These are phyloP conservation scores for Truncatella angustata DNA, from an alignment of 2,329 filamentous ascomycete genomes.

Conservation along the genomic window DNA sequence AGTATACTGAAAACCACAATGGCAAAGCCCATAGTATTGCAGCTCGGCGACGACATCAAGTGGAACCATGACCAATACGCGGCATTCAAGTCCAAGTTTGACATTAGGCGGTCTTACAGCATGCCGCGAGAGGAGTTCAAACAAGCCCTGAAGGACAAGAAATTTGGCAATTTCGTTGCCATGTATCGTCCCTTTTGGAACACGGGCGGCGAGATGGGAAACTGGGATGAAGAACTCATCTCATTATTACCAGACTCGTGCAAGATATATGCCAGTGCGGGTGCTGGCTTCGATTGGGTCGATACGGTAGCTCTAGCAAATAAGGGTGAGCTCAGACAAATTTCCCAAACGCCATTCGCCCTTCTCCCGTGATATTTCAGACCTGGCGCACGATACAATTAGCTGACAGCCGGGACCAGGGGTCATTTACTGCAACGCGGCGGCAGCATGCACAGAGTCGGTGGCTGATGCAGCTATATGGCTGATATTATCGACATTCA, in stretches of 20 bases:
- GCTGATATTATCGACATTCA: slow-evolving; percentile 9
- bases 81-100: slow-evolving; percentile 14
- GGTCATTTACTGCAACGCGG: slow-evolving; percentile 9
- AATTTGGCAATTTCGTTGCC: slow-evolving; percentile 10
- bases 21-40: slow-evolving; percentile 16
- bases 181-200: slow-evolving; percentile 10
- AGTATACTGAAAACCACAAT: too few species aligned
- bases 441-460: slow-evolving; percentile 9
- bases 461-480: slow-evolving; percentile 10
- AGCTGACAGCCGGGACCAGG: neutral
- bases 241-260: slow-evolving; percentile 7
- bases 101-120: slow-evolving; percentile 16
- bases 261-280: slow-evolving; percentile 7
- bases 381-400: neutral
- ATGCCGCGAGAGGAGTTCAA: slow-evolving; percentile 16
- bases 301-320: slow-evolving; percentile 4
- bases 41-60: slow-evolving; percentile 17
- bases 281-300: slow-evolving; percentile 10
- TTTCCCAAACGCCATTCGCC: too few species aligned
- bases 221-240: slow-evolving; percentile 10
- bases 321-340: neutral
- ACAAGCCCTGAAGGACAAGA: slow-evolving; percentile 12
- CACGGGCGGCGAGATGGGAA: slow-evolving; percentile 10
- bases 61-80: slow-evolving; percentile 18
- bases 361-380: too few species aligned